Conservation (phyloP, 805 yeast species). For the Candida nonsorbophila region DNA sequence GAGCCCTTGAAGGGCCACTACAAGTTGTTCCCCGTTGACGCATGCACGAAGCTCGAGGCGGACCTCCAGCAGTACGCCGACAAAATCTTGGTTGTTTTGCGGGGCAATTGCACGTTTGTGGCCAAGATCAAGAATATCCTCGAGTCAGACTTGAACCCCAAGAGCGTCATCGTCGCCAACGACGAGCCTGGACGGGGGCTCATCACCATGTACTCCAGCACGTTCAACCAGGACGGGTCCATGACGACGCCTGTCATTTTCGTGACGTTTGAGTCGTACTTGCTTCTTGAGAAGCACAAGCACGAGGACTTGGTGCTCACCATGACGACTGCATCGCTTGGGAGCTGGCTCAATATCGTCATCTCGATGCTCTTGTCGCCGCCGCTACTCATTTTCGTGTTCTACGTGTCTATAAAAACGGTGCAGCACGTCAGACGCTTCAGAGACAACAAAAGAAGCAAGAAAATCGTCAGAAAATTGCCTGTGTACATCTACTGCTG, state of each 20-base stretch:
- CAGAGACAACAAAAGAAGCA: conserved; percentile 21
- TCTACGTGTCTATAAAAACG: conserved; percentile 25
- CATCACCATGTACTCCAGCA: conserved; percentile 50
- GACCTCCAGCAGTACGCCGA: conserved; percentile 11
- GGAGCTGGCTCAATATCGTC: conserved; percentile 33
- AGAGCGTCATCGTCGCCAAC: conserved; percentile 53
- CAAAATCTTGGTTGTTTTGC: conserved; percentile 22
- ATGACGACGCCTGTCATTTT: conserved; percentile 48
- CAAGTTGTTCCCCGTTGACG: conserved; percentile 21
- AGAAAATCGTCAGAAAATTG: conserved; percentile 26
- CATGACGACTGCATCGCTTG: conserved; percentile 29
- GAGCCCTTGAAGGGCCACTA: conserved; percentile 18
- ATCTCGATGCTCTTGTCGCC: conserved; percentile 40
- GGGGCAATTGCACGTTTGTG: conserved; percentile 56
- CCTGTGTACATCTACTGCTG: conserved; percentile 34
- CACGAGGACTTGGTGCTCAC: conserved; percentile 9
- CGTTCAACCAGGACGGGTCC: conserved; percentile 34
- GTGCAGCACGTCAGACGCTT: conserved; percentile 22
- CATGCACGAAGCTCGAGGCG: conserved; percentile 17
- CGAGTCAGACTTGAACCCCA: conserved; percentile 30
- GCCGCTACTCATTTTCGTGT: conserved; percentile 30
- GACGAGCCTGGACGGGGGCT: conserved; percentile 41
- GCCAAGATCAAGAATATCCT: conserved; percentile 45
- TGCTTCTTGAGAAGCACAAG: conserved; percentile 6
- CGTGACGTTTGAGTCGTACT: conserved; percentile 41